Evolutionary conservation across 2,329 filamentous ascomycete genomes (phyloP), one percentile per base, ranked within the genome.

Genomic region (Rutstroemia sydowiana): DNA sequence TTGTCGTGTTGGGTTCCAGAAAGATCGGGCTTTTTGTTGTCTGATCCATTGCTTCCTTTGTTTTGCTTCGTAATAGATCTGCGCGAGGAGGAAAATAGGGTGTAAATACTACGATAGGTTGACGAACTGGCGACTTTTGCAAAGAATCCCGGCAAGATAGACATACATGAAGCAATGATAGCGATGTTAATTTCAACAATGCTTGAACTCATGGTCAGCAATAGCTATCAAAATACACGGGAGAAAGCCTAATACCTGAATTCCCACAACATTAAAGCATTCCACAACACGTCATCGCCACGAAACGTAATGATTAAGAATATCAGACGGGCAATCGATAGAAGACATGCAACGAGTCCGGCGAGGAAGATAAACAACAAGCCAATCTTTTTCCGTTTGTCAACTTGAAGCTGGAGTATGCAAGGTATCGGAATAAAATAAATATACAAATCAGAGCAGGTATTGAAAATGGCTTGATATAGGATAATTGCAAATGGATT

Each of bases 401-500:
- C 42, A 37, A 49, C 36, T 18, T 42, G 47, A 13, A 49, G 47
- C 8, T 32, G 16, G 34, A 43, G 28, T 14, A 49, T 49, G 14
- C 36, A 28, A 14, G 18, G 36, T n/a, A 42, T 49, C 16, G 47
- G 47, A 28, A 49, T 41, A n/a, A 41, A 9, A 28, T 42, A 42
- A 14, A 49, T 28, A 42, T 41, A 49, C 36, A 49, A 42, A 20
- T 49, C 47, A 32, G 47, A 49, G 16, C 16, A n/a, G n/a, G 42
- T 37, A 28, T 49, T 49, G 26, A 49, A 43, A 9, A 31, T 37
- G 14, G 18, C 16, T 23, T 49, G 36, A 20, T 31, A 49, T 18
- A 49, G 16, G 10, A 37, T 41, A 37, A 40, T 9, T 8, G 37
- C 14, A 42, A 31, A 45, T 18, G 18, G 14, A 26, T 36, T 45